Conservation (phyloP, 2,329 filamentous ascomycete genomes). For the Colletotrichum scovillei region DNA sequence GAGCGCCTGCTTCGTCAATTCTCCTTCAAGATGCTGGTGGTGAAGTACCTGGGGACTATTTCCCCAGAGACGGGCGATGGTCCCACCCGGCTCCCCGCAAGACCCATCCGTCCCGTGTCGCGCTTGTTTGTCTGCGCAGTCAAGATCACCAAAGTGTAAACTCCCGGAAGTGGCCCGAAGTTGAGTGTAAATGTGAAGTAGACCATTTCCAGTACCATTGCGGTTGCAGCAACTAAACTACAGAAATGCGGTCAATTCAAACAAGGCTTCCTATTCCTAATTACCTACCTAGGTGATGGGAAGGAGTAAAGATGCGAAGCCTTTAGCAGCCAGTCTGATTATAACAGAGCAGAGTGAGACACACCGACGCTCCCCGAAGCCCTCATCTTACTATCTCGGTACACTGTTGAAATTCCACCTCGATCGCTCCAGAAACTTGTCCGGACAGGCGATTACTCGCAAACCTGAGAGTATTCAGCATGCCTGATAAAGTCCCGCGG, state of each 20-base stretch:
- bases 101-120: conserved; percentile 15
- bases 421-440: background rate
- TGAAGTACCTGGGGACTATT: background rate
- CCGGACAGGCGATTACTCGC: no score
- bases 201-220: background rate
- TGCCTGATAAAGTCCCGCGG: background rate
- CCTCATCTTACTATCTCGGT: background rate
- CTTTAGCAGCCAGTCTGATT: background rate
- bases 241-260: background rate
- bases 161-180: background rate
- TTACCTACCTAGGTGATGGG: background rate
- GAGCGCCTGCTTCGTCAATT: background rate
- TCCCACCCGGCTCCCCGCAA: conserved; percentile 18
- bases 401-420: background rate
- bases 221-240: background rate
- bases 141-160: background rate
- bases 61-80: conserved; percentile 3
- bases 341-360: background rate
- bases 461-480: background rate
- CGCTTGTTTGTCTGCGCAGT: background rate
- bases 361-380: background rate
- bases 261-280: background rate
- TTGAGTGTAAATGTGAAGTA: background rate
- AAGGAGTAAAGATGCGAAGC: background rate
- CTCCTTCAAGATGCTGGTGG: background rate